These are phyloP conservation scores for Sporothrix protearum DNA, from an alignment of 2,329 filamentous ascomycete species.

Conservation along the genomic window DNA sequence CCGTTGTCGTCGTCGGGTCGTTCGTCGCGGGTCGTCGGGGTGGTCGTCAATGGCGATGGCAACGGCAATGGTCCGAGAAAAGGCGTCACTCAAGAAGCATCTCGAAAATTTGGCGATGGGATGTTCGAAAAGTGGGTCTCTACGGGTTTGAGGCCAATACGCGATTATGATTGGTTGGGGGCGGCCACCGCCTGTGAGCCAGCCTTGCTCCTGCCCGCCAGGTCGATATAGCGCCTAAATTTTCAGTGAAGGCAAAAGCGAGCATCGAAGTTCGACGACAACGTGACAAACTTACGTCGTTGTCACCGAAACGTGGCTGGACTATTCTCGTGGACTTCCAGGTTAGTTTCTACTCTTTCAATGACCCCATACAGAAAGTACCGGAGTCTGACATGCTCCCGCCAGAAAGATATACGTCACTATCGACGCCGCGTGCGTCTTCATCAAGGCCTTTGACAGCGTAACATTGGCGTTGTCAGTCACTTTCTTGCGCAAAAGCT, in stretches of 20 bases:
- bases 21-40: not conserved
- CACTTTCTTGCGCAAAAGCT: not conserved
- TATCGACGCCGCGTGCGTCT: not conserved
- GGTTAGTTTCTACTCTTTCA: not conserved
- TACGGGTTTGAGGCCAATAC: not conserved
- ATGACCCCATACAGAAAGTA: not conserved
- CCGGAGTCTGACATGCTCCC: not conserved
- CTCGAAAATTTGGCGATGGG: constrained; percentile 22
- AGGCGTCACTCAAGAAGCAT: not conserved
- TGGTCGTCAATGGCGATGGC: not conserved
- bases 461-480: too few relatives aligned
- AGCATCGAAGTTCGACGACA: not conserved
- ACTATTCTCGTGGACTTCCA: not conserved
- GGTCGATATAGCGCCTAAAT: constrained; percentile 15
- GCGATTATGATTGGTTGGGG: constrained; percentile 15
- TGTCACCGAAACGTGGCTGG: not conserved
- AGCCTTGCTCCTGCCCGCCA: constrained; percentile 11
- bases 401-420: too few relatives aligned
- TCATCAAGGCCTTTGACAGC: not conserved
- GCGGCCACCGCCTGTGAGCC: not conserved
- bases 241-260: not conserved
- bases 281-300: not conserved
- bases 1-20: not conserved
- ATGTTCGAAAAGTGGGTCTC: constrained; percentile 1
- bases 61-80: not conserved